Percentiles rank a stretch among this genome's conserved stretches.
phyloP scores from a whole-genome alignment of 768 basidiomycete species.

The Psilocybe tampanensis region DNA sequence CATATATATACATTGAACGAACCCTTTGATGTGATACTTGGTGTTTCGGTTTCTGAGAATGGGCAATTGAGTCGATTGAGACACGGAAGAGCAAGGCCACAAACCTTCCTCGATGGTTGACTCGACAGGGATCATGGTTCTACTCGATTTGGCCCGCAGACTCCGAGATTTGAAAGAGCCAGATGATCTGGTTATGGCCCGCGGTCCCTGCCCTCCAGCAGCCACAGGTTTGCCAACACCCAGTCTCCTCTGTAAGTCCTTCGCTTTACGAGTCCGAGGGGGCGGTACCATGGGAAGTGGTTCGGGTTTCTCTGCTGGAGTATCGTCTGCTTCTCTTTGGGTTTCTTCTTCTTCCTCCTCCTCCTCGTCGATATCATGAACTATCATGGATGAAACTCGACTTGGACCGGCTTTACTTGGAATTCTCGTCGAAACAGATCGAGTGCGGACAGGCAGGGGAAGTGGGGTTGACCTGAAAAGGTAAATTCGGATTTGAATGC shows the following conservation, averaged over 20 bases:
- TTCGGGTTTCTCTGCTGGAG: conserved; percentile 20
- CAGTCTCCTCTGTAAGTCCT: conserved; percentile 67
- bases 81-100: conserved; percentile 10
- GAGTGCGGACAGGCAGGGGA: conserved; percentile 28
- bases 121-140: conserved; percentile 50
- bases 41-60: conserved; percentile 24
- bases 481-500: conserved; percentile 5
- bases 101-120: conserved; percentile 64
- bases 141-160: conserved; percentile 54
- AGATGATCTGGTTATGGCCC: conserved; percentile 62
- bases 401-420: conserved; percentile 41
- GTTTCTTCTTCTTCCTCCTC: conserved; percentile 35
- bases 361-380: conserved; percentile 54
- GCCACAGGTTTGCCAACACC: conserved; percentile 72
- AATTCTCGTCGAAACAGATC: conserved; percentile 36
- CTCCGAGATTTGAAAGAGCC: conserved; percentile 39
- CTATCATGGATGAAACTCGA: conserved; percentile 47
- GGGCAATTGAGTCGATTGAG: conserved; percentile 7
- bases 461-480: conserved; percentile 24
- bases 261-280: conserved; percentile 65
- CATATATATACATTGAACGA: neutral
- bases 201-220: conserved; percentile 68
- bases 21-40: conserved; percentile 11
- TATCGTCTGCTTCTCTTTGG: conserved; percentile 35
- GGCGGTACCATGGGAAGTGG: conserved; percentile 24